Percentiles rank a stretch among this genome's conserved stretches.
phyloP scores from a whole-genome alignment of 2,329 filamentous ascomycete species.

The Tolypocladium ovalisporum region DNA sequence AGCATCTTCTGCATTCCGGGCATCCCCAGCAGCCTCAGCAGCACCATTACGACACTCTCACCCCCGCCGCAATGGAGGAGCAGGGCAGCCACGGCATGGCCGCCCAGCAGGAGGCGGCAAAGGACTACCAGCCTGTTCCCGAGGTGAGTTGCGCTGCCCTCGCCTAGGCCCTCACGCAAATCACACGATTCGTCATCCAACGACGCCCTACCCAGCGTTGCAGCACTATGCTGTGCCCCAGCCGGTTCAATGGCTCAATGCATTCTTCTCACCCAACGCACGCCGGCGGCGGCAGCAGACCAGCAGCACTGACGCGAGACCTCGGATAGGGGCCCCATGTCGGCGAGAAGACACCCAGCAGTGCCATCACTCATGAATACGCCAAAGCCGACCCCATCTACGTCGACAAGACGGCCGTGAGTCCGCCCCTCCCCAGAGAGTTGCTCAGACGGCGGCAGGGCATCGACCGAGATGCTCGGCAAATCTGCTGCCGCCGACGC shows the following conservation, averaged over 20 bases:
- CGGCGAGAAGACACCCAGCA: slow-evolving; percentile 65
- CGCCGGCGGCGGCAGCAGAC: background rate
- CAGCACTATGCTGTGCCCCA: background rate
- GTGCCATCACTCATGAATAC: slow-evolving; percentile 73
- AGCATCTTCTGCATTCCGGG: slow-evolving; percentile 9
- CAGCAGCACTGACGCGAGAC: background rate
- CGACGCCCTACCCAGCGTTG: background rate
- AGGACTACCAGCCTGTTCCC: slow-evolving; percentile 46
- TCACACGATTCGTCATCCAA: background rate
- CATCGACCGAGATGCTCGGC: background rate
- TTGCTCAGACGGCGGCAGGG: background rate
- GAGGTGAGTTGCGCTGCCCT: slow-evolving; percentile 30
- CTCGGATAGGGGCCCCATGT: slow-evolving; percentile 65
- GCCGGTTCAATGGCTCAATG: background rate
- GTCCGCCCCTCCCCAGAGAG: slow-evolving; percentile 20
- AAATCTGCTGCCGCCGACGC: background rate
- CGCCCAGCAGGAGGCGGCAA: slow-evolving; percentile 50
- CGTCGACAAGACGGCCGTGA: slow-evolving; percentile 76
- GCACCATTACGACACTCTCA: slow-evolving; percentile 1
- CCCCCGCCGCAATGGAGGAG: slow-evolving; percentile 21
- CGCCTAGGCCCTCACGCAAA: background rate
- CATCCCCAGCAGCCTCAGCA: slow-evolving; percentile 12
- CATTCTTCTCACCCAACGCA: background rate
- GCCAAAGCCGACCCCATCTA: slow-evolving; percentile 78
- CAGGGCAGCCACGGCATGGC: slow-evolving; percentile 32